These are phyloP conservation scores for Stygiomarasmius scandens DNA, from an alignment of 1,284 basidiomycete genomes.

Conservation along the genomic window DNA sequence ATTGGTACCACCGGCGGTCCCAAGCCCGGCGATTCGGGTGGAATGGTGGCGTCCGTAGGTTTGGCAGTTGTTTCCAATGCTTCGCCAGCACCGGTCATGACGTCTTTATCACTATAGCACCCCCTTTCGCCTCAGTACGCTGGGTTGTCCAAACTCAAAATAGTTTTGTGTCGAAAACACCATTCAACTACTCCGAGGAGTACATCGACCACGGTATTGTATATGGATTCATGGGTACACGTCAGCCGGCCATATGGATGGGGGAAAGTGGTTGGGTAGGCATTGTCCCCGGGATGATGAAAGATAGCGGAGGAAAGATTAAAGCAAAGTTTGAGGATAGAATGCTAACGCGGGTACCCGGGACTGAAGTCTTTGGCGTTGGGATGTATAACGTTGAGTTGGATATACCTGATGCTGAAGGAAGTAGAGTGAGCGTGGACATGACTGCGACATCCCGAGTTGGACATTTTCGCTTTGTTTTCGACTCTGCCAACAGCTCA, in stretches of 20 bases:
- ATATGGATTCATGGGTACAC: constrained; percentile 78
- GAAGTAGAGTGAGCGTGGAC: constrained; percentile 59
- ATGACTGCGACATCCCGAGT: constrained; percentile 78
- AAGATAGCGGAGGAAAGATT: constrained; percentile 35
- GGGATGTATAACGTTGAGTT: constrained; percentile 69
- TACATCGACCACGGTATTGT: constrained; percentile 37
- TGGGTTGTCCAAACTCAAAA: constrained; percentile 76
- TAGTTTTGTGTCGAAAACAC: constrained; percentile 77
- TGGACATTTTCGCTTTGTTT: constrained; percentile 77
- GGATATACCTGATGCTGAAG: constrained; percentile 42
- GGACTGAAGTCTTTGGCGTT: constrained; percentile 64
- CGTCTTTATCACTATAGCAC: constrained; percentile 69
- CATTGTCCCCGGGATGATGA: constrained; percentile 58
- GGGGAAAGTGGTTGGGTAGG: constrained; percentile 75
- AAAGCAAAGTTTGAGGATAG: constrained; percentile 60
- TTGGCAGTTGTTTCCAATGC: background rate
- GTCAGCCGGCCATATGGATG: constrained; percentile 92
- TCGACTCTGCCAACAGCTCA: constrained; percentile 31
- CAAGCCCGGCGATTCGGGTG: constrained; percentile 69
- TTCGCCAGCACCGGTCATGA: constrained; percentile 13
- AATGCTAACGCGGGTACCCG: constrained; percentile 60
- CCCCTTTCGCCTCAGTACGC: constrained; percentile 82
- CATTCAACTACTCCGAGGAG: constrained; percentile 72
- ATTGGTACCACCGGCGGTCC: constrained; percentile 77
- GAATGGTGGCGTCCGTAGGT: constrained; percentile 36